Evolutionary conservation across 2,329 filamentous ascomycete genomes (phyloP).

Genomic region (Lasiodiplodia gonubiensis): DNA sequence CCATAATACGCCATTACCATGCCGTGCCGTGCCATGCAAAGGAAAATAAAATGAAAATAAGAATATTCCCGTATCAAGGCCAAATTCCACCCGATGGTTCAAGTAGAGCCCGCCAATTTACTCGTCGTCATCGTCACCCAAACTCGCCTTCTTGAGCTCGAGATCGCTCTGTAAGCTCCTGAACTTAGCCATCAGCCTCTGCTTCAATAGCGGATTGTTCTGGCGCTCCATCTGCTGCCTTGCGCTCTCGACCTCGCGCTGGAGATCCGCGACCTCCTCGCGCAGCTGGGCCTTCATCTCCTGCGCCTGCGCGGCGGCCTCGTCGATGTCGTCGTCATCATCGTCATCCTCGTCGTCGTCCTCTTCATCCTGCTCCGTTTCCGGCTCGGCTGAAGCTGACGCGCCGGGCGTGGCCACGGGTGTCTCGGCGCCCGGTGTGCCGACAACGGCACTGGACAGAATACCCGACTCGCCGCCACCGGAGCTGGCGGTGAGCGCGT

Average conservation of each 20-base stretch:
- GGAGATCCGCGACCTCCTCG: conserved; percentile 62
- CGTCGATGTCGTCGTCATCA: conserved; percentile 53
- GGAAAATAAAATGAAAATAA: neutral
- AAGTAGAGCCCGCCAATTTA: neutral
- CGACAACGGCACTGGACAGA: conserved; percentile 31
- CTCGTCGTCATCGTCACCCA: conserved; percentile 32
- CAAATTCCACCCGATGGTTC: neutral
- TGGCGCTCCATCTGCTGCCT: conserved; percentile 51
- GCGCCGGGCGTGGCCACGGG: conserved; percentile 38
- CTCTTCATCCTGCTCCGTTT: conserved; percentile 37
- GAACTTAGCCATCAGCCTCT: conserved; percentile 56
- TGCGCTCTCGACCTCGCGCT: conserved; percentile 55
- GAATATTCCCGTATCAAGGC: neutral
- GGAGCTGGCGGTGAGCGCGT: conserved; percentile 36
- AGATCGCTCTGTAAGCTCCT: conserved; percentile 59
- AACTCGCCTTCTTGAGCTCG: conserved; percentile 56
- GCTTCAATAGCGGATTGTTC: conserved; percentile 56
- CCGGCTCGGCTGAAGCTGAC: conserved; percentile 30
- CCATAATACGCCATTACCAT: neutral
- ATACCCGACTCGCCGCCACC: conserved; percentile 29
- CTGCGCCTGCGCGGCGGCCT: conserved; percentile 57
- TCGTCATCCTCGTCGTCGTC: conserved; percentile 55
- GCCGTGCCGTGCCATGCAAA: neutral
- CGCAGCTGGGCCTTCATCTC: conserved; percentile 55
- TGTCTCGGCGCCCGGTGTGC: conserved; percentile 37